Conservation (phyloP, 257 asterid genomes). For the Solanum pennellii region DNA sequence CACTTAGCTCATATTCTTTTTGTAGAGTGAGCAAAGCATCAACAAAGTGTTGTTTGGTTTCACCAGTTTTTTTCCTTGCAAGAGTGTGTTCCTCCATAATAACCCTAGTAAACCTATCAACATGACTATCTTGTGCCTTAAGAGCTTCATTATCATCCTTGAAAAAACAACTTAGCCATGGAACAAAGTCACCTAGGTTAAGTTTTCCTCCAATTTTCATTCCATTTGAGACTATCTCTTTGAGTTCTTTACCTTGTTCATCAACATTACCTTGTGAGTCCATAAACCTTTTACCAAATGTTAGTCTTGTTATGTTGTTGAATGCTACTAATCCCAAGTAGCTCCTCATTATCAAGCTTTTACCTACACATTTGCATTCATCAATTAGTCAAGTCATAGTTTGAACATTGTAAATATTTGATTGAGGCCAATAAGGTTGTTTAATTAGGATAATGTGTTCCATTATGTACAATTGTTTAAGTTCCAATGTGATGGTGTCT, state of each 20-base stretch:
- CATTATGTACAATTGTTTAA: background rate
- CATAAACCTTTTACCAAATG: background rate
- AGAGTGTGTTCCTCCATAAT: conserved; percentile 8
- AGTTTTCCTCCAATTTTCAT: conserved; percentile 7
- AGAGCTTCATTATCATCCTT: conserved; percentile 1
- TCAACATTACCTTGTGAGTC: background rate
- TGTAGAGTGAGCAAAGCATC: conserved; percentile 11
- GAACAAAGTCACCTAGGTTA: background rate
- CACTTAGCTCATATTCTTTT: conserved; percentile 4
- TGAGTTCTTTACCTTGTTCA: conserved; percentile 5
- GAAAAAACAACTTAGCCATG: conserved; percentile 8
- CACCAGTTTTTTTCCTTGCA: conserved; percentile 2
- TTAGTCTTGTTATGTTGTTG: conserved; percentile 12
- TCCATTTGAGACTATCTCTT: conserved; percentile 4
- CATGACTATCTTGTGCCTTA: background rate
- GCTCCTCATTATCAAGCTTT: background rate
- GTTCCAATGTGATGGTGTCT: background rate
- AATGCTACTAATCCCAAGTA: conserved; percentile 7
- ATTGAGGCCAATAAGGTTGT: background rate
- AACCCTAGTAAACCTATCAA: conserved; percentile 6
- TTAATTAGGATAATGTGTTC: background rate
- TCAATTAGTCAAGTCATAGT: background rate
- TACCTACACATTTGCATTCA: background rate
- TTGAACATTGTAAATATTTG: background rate
- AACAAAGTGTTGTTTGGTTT: conserved; percentile 3